Percentiles rank a stretch among this genome's conserved stretches.
These are phyloP conservation scores for Heliosperma pusillum DNA, from an alignment of 148 eudicot genomes.

Conservation along the genomic window DNA sequence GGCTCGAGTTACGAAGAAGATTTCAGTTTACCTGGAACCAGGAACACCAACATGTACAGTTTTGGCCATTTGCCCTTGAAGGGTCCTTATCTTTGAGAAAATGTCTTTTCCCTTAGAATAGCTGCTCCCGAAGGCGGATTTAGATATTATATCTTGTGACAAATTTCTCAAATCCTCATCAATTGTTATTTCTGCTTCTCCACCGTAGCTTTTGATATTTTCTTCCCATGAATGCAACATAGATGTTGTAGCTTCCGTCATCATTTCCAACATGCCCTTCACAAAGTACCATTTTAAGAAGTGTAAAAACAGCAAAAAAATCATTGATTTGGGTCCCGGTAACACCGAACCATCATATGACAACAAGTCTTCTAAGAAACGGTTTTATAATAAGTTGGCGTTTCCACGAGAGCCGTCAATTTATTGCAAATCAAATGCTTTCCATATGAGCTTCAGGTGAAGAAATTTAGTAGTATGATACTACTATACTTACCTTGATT, in stretches of 20 bases:
- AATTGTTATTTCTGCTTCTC: slow-evolving; percentile 35
- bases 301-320: neutral
- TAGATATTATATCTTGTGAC: slow-evolving; percentile 63
- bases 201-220: slow-evolving; percentile 27
- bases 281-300: slow-evolving; percentile 4
- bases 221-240: slow-evolving; percentile 45
- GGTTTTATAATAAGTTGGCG: neutral
- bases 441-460: too few relatives aligned
- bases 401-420: too few relatives aligned
- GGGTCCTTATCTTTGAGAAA: slow-evolving; percentile 39
- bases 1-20: neutral
- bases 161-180: slow-evolving; percentile 50
- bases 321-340: neutral
- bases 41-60: slow-evolving; percentile 45
- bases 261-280: slow-evolving; percentile 52
- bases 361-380: neutral
- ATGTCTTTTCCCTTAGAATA: slow-evolving; percentile 50
- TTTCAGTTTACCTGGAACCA: slow-evolving; percentile 37
- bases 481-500: slow-evolving; percentile 66
- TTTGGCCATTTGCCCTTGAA: slow-evolving; percentile 42
- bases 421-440: too few relatives aligned
- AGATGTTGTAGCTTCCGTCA: slow-evolving; percentile 37
- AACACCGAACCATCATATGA: neutral
- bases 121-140: slow-evolving; percentile 61
- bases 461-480: too few relatives aligned